phyloP scores from a whole-genome alignment of 768 basidiomycete genomes.

The Mycena kentingensis region DNA sequence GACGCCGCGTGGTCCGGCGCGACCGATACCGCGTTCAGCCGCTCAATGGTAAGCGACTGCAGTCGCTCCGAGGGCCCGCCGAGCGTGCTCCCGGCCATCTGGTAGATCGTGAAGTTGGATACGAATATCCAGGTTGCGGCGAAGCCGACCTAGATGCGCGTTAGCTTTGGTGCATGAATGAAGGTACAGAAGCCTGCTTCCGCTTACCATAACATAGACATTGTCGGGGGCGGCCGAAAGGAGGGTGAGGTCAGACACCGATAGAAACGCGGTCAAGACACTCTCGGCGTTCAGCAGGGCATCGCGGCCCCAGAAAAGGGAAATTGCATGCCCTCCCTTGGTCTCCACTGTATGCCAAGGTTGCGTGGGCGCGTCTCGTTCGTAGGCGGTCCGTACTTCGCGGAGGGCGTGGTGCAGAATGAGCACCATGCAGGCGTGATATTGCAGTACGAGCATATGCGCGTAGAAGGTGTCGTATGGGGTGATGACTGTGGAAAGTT shows the following conservation, averaged over 20 bases:
- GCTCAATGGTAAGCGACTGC: conserved; percentile 37
- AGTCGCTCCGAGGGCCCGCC: conserved; percentile 41
- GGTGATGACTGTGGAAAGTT: conserved; percentile 40
- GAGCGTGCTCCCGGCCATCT: conserved; percentile 35
- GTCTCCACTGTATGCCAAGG: conserved; percentile 39
- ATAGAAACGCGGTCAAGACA: conserved; percentile 37
- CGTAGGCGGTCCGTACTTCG: conserved; percentile 21
- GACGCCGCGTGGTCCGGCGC: conserved; percentile 43
- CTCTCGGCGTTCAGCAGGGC: conserved; percentile 40
- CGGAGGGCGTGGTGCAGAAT: conserved; percentile 40
- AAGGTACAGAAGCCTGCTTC: neutral
- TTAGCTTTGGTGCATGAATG: neutral
- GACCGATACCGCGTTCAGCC: conserved; percentile 35
- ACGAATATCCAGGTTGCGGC: conserved; percentile 46
- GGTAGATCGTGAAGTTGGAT: conserved; percentile 43
- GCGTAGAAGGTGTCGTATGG: conserved; percentile 45
- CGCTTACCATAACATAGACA: conserved; percentile 40
- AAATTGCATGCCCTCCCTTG: conserved; percentile 35
- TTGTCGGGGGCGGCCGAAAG: conserved; percentile 44
- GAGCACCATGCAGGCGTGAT: conserved; percentile 42
- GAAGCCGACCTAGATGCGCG: conserved; percentile 31
- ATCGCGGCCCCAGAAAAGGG: conserved; percentile 39
- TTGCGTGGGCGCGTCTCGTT: conserved; percentile 20
- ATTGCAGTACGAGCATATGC: conserved; percentile 42
- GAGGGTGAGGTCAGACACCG: conserved; percentile 34